Evolutionary conservation across 345 rosid species (phyloP).

Genomic region (Eucalyptus tenuipes): DNA sequence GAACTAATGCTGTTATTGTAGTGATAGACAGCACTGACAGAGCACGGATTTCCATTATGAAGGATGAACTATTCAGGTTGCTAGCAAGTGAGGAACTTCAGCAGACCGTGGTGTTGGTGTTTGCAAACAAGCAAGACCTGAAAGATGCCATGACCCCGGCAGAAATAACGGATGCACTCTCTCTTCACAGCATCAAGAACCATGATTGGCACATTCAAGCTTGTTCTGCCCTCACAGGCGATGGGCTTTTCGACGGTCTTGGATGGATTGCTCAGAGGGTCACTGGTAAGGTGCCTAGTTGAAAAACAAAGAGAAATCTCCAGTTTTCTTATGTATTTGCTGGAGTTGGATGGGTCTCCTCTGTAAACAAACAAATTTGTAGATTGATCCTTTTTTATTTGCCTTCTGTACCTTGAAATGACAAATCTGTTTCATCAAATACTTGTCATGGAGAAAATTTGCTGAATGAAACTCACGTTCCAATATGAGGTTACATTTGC

Average conservation of each 20-base stretch:
- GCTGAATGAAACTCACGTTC: not conserved
- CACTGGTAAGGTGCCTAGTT: slow-evolving; percentile 63
- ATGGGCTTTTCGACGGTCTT: slow-evolving; percentile 75
- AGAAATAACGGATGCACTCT: slow-evolving; percentile 73
- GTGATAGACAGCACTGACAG: slow-evolving; percentile 96
- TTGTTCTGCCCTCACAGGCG: slow-evolving; percentile 82
- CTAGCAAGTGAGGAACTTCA: slow-evolving; percentile 83
- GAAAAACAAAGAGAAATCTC: not conserved
- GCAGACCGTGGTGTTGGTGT: slow-evolving; percentile 61
- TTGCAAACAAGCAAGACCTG: slow-evolving; percentile 88
- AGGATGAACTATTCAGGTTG: slow-evolving; percentile 70
- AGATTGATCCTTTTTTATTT: not conserved
- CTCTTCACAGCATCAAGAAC: slow-evolving; percentile 86
- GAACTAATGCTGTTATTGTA: slow-evolving; percentile 79
- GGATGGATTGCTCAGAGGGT: slow-evolving; percentile 87
- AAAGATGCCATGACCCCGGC: slow-evolving; percentile 94
- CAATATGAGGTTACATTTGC: not conserved
- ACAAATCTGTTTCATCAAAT: not conserved
- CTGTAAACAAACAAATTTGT: not conserved
- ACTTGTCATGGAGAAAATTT: not conserved
- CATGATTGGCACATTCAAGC: slow-evolving; percentile 99
- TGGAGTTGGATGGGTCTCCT: not conserved
- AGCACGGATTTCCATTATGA: slow-evolving; percentile 74
- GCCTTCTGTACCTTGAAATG: not conserved
- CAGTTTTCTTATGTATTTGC: not conserved